Base-by-base conservation (phyloP, 75 land plant species). In the Adiantum capillusveneris region DNA sequence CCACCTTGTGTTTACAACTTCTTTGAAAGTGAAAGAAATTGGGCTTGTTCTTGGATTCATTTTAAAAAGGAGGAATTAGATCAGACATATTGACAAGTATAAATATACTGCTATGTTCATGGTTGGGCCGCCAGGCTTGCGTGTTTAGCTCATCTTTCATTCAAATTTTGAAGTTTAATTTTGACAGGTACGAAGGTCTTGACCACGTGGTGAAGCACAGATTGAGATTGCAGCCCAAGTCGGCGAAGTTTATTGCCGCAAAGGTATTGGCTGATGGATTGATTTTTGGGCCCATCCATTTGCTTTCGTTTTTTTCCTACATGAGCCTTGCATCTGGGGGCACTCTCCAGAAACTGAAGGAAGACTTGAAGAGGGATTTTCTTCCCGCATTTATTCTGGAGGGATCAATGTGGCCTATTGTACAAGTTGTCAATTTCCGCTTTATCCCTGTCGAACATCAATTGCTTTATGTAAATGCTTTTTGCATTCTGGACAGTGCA, bases 401-500 rank as follows among this genome's bases (percentile, higher is more conserved):
- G 37, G 96, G 92, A 22, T 64, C 69, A 7, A 39, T 69, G 41
- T 95, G 99, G 99, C 79, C 85, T 20, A 3, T 82, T 18, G 79
- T 86, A 25, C 99, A 95, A 58, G 70, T 83, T 45, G 84, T 67
- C 6, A 95, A 95, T 53, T 95, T 95, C 55, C 84, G 96, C n/a
- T 82, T 69, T 63, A 70, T 90, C 6, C 99, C 99, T 1, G 97
- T 95, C 22, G 59, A 82, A 69, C 85, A 90, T 41, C 99, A 95
- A 62, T 92, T 95, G 28, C 81, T 95, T 7, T 86, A 76, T 58
- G 99, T 86, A 21, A 95, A 95, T 58, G 36, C 77, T 31, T 95
- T 95, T 73, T 90, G 99, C 64, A 70, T 95, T 73, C 48, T 90
- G 39, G 99, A 95, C 65, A 95, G 96, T 68, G 75, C 81, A 42